Conservation (phyloP, 441 rosid genomes). For the Adansonia gregorii region DNA sequence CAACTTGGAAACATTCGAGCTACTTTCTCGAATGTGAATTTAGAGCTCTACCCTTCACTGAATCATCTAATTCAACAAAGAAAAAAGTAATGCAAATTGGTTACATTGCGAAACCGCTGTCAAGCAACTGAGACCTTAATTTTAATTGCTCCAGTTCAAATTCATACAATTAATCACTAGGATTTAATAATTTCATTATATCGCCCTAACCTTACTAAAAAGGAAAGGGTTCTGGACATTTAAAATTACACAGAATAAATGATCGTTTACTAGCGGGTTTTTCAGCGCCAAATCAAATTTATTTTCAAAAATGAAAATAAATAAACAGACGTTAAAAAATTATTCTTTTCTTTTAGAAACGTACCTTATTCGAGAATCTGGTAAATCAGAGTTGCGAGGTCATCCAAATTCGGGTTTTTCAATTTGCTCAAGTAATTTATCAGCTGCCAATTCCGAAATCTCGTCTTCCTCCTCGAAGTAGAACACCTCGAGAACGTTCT, state of each 20-base stretch:
- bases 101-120: not conserved
- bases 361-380: conserved; percentile 57
- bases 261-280: not conserved
- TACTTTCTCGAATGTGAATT: not conserved
- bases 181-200: not conserved
- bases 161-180: conserved; percentile 1
- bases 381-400: conserved; percentile 47
- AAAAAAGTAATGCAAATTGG: not conserved
- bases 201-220: not conserved
- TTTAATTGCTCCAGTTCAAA: not conserved
- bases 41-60: not conserved
- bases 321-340: not conserved
- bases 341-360: conserved; percentile 4
- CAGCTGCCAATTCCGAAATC: conserved; percentile 51
- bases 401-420: conserved; percentile 61
- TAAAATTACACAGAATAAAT: not conserved
- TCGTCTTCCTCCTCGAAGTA: conserved; percentile 78
- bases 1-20: not conserved
- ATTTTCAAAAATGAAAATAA: not conserved
- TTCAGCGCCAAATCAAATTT: conserved; percentile 5
- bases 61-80: not conserved
- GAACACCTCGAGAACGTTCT: conserved; percentile 53
- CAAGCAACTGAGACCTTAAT: not conserved
- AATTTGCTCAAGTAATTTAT: conserved; percentile 47
- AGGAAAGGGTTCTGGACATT: not conserved